These are phyloP conservation scores for Pontederia crassipes DNA, from an alignment of 176 grass and related monocot genomes.

Conservation along the genomic window DNA sequence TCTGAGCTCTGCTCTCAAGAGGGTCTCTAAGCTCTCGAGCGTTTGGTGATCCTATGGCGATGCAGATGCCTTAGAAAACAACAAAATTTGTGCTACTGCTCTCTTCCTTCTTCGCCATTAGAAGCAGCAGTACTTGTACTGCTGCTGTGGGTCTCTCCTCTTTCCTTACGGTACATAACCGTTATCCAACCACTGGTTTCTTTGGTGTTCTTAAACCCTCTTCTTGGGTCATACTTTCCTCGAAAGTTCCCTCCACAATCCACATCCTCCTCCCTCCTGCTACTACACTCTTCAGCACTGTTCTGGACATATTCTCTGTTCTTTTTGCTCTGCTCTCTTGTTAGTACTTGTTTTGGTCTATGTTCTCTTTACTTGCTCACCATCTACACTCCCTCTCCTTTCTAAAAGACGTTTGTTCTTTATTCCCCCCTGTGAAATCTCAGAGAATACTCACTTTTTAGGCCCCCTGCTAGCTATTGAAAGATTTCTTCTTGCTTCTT, in stretches of 20 bases:
- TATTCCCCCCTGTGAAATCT: conserved; percentile 17
- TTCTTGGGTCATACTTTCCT: conserved; percentile 1
- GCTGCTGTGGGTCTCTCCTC: not conserved
- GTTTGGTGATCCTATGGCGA: not conserved
- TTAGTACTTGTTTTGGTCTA: too few relatives aligned
- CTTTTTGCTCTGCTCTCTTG: not conserved
- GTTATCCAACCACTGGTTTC: too few relatives aligned
- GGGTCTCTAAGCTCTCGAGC: too few relatives aligned
- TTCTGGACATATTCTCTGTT: conserved; percentile 7
- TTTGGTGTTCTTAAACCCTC: too few relatives aligned
- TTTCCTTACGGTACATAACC: not conserved
- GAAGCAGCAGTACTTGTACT: not conserved
- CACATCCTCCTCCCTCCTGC: not conserved
- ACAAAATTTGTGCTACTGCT: not conserved
- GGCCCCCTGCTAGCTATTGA: not conserved
- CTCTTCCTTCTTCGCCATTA: not conserved
- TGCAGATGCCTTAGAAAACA: not conserved
- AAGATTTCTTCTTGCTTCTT: conserved; percentile 2
- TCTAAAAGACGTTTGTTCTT: not conserved
- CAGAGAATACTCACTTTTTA: conserved; percentile 17
- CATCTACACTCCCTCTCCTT: not conserved
- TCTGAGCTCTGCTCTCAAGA: too few relatives aligned
- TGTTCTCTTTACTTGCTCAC: not conserved
- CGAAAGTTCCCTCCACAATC: conserved; percentile 8
- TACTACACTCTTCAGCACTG: not conserved